Evolutionary conservation across 306 rosid species (phyloP), one percentile per base, ranked within the genome.

Genomic region (Corylus americana): DNA sequence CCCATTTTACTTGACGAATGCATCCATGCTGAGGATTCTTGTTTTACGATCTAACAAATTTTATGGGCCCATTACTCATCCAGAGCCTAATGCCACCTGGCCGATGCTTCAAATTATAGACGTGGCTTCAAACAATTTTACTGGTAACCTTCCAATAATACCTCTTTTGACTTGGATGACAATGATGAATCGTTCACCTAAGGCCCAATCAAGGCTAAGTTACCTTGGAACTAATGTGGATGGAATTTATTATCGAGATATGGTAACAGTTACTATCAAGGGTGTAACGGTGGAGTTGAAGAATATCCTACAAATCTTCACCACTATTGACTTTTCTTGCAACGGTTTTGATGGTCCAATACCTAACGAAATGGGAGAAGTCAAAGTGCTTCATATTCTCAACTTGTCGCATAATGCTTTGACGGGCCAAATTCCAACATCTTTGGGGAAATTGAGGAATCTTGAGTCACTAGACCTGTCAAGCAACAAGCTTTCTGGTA

Each of bases 1-100:
- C 31, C 31, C 31, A 29, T 29, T 29, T 29, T 29, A 29, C 31
- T 29, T 29, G 31, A 29, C 1, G 31, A 29, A 29, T 2, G 2
- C 31, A 29, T 29, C 2, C 31, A 29, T 29, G 31, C 1, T 29
- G 31, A 29, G 31, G 31, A 2, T 29, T 29, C 31, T 29, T 25
- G 77, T 87, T 39, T 81, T 91, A 77, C 81, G 79, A 6, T 8
- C 82, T 4, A 91, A 91, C 79, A 57, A 47, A 11, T 87, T 89
- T 3, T 1, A 77, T 37, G 84, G 87, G 8, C 1, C 7, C 29
- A 16, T 58, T n/a, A 4, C 12, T 3, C 22, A 10, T 58, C 14
- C 11, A 22, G 29, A 25, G 10, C 3, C 7, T 58, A 8, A 22
- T 22, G 31, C 29, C 12, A 22, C 1, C 3, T 58, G 14, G 35